Evolutionary conservation across 2,329 filamentous ascomycete genomes (phyloP).

Genomic region (Tolypocladium pustulatum): DNA sequence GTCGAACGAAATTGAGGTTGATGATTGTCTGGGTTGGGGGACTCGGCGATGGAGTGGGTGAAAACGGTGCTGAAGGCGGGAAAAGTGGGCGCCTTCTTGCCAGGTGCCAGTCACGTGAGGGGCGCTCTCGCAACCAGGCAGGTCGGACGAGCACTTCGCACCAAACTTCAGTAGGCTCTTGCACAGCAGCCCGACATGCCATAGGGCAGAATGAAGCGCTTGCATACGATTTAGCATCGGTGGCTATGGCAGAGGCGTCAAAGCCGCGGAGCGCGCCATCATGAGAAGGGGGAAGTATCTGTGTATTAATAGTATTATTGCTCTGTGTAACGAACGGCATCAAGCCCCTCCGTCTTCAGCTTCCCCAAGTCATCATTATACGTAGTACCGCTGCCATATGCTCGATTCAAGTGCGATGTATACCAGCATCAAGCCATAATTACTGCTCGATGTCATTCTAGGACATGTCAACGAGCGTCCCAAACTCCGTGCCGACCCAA

Average conservation of each 20-base stretch:
- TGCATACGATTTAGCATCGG: not conserved
- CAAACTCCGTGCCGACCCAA: slow-evolving; percentile 4
- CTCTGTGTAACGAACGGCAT: not conserved
- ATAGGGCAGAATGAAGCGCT: not conserved
- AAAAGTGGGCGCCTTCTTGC: not conserved
- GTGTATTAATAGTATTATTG: not conserved
- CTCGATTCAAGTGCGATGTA: not conserved
- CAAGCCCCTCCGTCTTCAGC: not conserved
- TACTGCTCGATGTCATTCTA: not conserved
- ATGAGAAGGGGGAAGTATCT: not conserved
- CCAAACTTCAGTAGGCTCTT: not conserved
- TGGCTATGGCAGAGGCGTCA: not conserved
- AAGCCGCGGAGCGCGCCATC: not conserved
- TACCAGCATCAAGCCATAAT: not conserved
- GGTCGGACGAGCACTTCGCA: not conserved
- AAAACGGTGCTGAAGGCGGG: not conserved
- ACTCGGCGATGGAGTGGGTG: not conserved
- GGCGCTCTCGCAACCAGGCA: not conserved
- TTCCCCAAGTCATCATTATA: not conserved
- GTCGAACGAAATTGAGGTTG: not conserved
- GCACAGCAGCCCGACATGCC: not conserved
- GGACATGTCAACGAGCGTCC: not conserved
- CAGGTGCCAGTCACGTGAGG: not conserved
- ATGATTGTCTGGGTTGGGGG: not conserved
- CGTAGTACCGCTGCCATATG: not conserved